phyloP scores from a whole-genome alignment of 257 asterid species.

The Przewalskia tangutica region DNA sequence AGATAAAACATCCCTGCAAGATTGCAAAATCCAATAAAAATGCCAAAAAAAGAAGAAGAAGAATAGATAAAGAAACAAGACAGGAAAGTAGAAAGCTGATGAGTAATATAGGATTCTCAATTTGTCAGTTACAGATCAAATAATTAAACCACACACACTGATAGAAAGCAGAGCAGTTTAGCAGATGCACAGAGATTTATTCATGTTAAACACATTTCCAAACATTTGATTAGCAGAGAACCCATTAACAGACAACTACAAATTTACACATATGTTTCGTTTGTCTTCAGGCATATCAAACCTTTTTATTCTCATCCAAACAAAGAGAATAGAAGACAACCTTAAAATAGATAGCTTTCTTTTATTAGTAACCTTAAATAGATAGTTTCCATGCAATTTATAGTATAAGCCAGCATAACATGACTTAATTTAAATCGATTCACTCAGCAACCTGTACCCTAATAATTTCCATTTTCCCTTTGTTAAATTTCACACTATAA shows the following conservation, averaged over 20 bases:
- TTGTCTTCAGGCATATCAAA: neutral
- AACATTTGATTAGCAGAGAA: neutral
- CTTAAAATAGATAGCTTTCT: neutral
- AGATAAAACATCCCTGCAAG: conserved; percentile 69
- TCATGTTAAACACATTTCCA: neutral
- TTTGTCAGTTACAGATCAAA: neutral
- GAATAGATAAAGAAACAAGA: neutral
- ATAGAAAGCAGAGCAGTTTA: neutral
- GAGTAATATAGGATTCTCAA: neutral
- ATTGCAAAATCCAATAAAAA: conserved; percentile 10
- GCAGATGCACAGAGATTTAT: neutral
- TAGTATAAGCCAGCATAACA: neutral
- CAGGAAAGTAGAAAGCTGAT: neutral
- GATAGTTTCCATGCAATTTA: neutral
- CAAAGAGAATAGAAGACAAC: neutral
- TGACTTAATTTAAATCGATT: neutral
- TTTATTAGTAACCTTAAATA: neutral
- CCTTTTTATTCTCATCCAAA: neutral
- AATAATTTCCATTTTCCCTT: neutral
- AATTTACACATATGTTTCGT: neutral
- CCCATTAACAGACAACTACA: neutral
- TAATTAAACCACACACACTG: neutral
- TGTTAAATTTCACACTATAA: neutral
- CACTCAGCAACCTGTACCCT: neutral
- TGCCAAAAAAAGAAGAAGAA: neutral